Percentiles rank a stretch among this genome's conserved stretches.
These are phyloP conservation scores for Apiospora malaysiana DNA, from an alignment of 2,329 filamentous ascomycete genomes.

Conservation along the genomic window DNA sequence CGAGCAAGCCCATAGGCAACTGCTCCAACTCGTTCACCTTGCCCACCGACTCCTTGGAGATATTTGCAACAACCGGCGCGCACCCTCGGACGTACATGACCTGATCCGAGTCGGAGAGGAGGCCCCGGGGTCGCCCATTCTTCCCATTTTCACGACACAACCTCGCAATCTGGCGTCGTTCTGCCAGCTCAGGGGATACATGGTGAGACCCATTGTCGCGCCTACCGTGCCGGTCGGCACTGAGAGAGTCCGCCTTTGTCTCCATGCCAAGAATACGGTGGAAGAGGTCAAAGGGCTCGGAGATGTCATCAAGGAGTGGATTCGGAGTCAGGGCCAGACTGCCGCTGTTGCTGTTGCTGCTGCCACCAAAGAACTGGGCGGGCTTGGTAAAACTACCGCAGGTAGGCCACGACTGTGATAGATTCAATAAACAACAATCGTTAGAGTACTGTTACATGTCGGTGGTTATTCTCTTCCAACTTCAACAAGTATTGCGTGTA, in stretches of 20 bases:
- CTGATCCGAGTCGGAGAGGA: not conserved
- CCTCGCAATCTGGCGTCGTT: constrained; percentile 58
- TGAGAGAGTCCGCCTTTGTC: constrained; percentile 63
- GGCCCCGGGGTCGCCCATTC: constrained; percentile 58
- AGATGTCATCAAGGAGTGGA: constrained; percentile 42
- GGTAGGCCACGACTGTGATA: too few species aligned
- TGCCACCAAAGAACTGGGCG: too few species aligned
- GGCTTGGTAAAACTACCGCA: too few species aligned
- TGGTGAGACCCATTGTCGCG: constrained; percentile 63
- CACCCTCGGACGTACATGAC: not conserved
- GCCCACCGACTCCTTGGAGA: not conserved
- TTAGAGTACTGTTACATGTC: too few species aligned
- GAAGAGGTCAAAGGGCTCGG: constrained; percentile 59
- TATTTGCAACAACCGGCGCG: not conserved
- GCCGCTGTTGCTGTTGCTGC: not conserved
- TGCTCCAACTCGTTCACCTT: not conserved
- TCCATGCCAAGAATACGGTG: constrained; percentile 63
- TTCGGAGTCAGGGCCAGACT: not conserved
- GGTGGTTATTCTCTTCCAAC: too few species aligned
- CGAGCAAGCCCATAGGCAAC: constrained; percentile 21
- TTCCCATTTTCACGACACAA: constrained; percentile 58
- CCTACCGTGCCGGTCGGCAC: constrained; percentile 63
- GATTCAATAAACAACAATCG: too few species aligned
- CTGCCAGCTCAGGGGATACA: constrained; percentile 58
- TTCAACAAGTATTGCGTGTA: too few species aligned